Conservation (phyloP, 129 eudicot species). For the Oenanthe sinensis region DNA sequence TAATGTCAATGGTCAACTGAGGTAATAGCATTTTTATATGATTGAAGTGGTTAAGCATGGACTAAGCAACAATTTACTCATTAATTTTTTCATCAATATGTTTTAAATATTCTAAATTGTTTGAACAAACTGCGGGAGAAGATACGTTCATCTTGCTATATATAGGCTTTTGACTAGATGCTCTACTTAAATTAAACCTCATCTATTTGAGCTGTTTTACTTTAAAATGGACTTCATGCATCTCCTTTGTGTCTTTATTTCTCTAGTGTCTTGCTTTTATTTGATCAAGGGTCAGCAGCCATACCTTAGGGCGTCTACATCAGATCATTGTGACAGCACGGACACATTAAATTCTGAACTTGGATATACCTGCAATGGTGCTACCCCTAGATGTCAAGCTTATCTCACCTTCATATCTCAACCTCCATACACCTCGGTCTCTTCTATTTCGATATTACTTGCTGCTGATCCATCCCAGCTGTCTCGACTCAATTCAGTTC, state of each 20-base stretch:
- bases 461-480: constrained; percentile 41
- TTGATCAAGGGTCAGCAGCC: constrained; percentile 60
- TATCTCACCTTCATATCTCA: constrained; percentile 62
- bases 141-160: neutral
- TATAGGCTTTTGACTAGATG: too few relatives aligned
- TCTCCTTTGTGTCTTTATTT: constrained; percentile 17
- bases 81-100: neutral
- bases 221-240: constrained; percentile 2
- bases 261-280: constrained; percentile 20
- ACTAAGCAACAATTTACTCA: neutral
- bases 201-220: constrained; percentile 9
- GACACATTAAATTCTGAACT: constrained; percentile 44
- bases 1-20: neutral
- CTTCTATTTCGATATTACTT: constrained; percentile 55
- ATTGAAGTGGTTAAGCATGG: neutral
- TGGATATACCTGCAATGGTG: constrained; percentile 74
- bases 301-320: constrained; percentile 26
- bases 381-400: constrained; percentile 38
- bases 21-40: neutral
- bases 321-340: constrained; percentile 28
- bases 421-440: constrained; percentile 48
- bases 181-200: too few relatives aligned
- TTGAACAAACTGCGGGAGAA: neutral
- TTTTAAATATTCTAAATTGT: neutral
- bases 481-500: constrained; percentile 49